These are phyloP conservation scores for Hygrophoropsis aurantiaca DNA, from an alignment of 768 basidiomycete genomes.

Conservation along the genomic window DNA sequence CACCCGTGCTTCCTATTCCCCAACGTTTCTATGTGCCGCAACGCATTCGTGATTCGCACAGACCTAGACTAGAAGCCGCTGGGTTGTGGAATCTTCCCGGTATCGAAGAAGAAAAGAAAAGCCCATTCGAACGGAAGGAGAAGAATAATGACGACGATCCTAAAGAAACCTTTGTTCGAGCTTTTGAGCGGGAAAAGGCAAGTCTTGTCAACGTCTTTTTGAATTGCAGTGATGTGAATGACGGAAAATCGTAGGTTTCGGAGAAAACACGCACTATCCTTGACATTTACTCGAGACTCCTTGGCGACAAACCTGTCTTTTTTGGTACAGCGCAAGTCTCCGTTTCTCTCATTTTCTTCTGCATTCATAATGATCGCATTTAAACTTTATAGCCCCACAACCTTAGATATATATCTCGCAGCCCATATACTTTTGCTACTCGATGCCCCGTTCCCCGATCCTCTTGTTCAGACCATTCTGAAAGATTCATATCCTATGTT, in stretches of 20 bases:
- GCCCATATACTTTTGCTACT: conserved; percentile 65
- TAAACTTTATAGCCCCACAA: conserved; percentile 47
- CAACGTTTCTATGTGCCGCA: conserved; percentile 73
- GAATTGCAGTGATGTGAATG: not conserved
- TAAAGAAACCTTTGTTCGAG: conserved; percentile 44
- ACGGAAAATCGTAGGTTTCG: conserved; percentile 43
- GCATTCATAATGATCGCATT: not conserved
- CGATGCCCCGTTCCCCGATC: conserved; percentile 61
- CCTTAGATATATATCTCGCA: conserved; percentile 65
- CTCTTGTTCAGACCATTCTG: conserved; percentile 54
- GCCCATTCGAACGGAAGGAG: conserved; percentile 30
- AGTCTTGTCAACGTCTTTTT: not conserved
- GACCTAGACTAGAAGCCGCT: conserved; percentile 56
- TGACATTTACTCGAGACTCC: conserved; percentile 56
- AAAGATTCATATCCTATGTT: conserved; percentile 56
- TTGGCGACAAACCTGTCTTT: conserved; percentile 52
- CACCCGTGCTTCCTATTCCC: conserved; percentile 59
- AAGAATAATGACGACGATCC: conserved; percentile 34
- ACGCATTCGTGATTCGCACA: conserved; percentile 58
- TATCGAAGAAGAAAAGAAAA: conserved; percentile 39
- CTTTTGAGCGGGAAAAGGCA: conserved; percentile 66
- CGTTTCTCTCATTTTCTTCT: not conserved
- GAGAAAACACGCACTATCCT: conserved; percentile 59
- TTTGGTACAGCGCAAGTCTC: conserved; percentile 47
- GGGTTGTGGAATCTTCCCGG: conserved; percentile 58